Percentiles rank a stretch among this genome's conserved stretches.
These are phyloP conservation scores for Gonium pectorale DNA, from an alignment of 139 green algal species.

Conservation along the genomic window DNA sequence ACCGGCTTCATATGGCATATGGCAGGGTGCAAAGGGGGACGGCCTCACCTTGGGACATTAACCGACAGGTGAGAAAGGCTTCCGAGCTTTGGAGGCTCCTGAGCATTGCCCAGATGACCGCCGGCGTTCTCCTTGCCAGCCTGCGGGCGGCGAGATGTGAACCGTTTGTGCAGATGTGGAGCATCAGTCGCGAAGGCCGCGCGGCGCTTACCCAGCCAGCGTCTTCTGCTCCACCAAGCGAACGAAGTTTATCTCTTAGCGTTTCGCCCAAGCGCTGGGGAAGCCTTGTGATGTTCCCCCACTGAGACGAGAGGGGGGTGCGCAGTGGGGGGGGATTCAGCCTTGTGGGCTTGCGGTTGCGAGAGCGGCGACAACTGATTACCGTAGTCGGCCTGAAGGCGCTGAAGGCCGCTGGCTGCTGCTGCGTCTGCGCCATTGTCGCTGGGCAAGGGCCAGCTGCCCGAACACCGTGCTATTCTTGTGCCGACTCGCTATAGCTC, in stretches of 20 bases:
- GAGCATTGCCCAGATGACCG: neutral
- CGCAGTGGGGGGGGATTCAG: too few species aligned
- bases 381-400: constrained; percentile 23
- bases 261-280: too few species aligned
- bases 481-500: too few species aligned
- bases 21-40: neutral
- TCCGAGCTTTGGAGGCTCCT: neutral
- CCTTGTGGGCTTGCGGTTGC: too few species aligned
- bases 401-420: neutral
- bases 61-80: constrained; percentile 4
- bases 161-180: neutral
- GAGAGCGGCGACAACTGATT: too few species aligned
- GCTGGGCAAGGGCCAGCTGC: too few species aligned
- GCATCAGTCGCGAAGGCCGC: neutral
- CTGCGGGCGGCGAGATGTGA: too few species aligned
- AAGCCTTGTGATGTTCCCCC: too few species aligned
- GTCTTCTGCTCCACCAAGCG: neutral
- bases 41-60: neutral
- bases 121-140: constrained; percentile 29
- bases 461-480: too few species aligned
- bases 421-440: too few species aligned
- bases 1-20: neutral
- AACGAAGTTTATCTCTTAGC: constrained; percentile 3
- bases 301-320: too few species aligned
- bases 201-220: neutral